Percentiles rank a stretch among this genome's conserved stretches.
Evolutionary conservation across 2,329 filamentous ascomycete species (phyloP).

Genomic region (Botrytis tulipae): DNA sequence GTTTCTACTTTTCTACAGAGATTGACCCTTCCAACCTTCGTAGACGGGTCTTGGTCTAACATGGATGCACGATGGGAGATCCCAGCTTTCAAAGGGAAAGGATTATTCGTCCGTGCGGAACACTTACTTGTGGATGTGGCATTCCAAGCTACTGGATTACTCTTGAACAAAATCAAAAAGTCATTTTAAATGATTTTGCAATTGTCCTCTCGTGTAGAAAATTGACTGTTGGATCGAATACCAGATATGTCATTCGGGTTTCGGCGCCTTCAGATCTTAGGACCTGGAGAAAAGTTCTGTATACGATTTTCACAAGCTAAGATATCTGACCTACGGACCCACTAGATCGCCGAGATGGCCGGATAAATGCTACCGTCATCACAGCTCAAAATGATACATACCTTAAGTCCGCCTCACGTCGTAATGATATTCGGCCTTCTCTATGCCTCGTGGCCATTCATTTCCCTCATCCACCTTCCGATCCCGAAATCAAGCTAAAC

Average conservation of each 20-base stretch:
- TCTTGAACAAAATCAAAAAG: too few species aligned
- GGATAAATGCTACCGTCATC: not conserved
- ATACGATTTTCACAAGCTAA: not conserved
- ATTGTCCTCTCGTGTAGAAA: not conserved
- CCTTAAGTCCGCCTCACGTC: not conserved
- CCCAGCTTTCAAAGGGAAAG: not conserved
- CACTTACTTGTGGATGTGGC: not conserved
- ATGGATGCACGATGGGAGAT: not conserved
- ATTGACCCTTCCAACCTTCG: not conserved
- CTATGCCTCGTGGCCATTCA: not conserved
- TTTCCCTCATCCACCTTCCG: not conserved
- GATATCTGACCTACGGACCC: not conserved
- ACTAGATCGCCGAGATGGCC: not conserved
- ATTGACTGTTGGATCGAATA: not conserved
- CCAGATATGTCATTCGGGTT: not conserved
- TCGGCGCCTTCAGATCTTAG: too few species aligned
- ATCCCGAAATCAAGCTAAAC: not conserved
- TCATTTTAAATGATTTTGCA: not conserved
- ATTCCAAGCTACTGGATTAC: not conserved
- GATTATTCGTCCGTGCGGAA: conserved; percentile 1
- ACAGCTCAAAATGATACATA: not conserved
- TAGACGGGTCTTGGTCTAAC: not conserved
- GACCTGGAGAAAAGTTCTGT: not conserved
- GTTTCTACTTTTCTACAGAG: too few species aligned
- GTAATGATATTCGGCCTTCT: not conserved